phyloP scores from a whole-genome alignment of 2,329 filamentous ascomycete genomes.

The Phaeoacremonium minimum region DNA sequence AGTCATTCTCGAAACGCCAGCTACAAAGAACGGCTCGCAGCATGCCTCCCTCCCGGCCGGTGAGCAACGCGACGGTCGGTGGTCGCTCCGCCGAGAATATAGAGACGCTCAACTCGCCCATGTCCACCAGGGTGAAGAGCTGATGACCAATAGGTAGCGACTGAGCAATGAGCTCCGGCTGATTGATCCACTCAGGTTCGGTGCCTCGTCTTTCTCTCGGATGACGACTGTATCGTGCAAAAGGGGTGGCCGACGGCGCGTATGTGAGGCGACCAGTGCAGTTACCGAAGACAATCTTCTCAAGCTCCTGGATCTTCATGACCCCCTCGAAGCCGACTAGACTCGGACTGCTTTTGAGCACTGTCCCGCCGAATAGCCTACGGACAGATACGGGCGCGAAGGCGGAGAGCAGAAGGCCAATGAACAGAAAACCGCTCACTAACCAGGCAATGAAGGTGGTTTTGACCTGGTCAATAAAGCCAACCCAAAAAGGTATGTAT shows the following conservation, averaged over 20 bases:
- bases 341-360: conserved; percentile 14
- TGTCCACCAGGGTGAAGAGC: conserved; percentile 25
- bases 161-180: conserved; percentile 1
- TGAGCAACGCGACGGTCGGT: conserved; percentile 20
- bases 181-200: conserved; percentile 14
- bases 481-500: conserved; percentile 9
- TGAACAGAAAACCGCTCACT: conserved; percentile 7
- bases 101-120: conserved; percentile 21
- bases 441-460: conserved; percentile 2
- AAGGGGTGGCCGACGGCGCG: conserved; percentile 14
- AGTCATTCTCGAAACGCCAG: conserved; percentile 15
- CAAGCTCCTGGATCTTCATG: conserved; percentile 15
- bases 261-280: conserved; percentile 16
- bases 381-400: conserved; percentile 13
- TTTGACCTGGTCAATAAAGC: background rate
- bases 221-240: conserved; percentile 11
- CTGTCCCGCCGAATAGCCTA: conserved; percentile 13
- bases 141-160: conserved; percentile 13
- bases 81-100: conserved; percentile 21
- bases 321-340: conserved; percentile 21
- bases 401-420: conserved; percentile 9
- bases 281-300: conserved; percentile 18
- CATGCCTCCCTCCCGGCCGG: conserved; percentile 24
- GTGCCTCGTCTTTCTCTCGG: conserved; percentile 13
- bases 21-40: conserved; percentile 19